Base-by-base conservation (phyloP, 495 filamentous ascomycete species). In the Aspergillus diversus region DNA sequence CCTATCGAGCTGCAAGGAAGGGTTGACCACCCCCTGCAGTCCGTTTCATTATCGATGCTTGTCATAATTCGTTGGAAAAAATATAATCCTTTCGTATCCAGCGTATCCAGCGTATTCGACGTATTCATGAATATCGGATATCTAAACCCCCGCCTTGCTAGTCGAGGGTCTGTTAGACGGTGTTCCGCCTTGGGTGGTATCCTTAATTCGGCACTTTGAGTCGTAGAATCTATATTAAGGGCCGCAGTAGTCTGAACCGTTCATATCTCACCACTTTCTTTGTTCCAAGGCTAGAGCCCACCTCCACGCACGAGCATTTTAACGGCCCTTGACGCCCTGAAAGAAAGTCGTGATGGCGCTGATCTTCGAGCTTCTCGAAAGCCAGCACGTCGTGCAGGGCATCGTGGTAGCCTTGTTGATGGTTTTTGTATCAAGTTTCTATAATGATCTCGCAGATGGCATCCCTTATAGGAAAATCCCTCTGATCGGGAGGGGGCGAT, bases 391-490 rank as follows among this genome's bases (percentile, higher is more conserved):
- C 7, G 42, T 66, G 34, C 64, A 71, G 52, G 63, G 68, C 8
- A 3, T 69, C 1, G 60, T 56, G 39, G 57, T 71, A 1, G 72
- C 60, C 11, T 47, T 77, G n/a, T 0, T 72, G 11, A 42, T 63
- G 5, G 15, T 71, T 0, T 60, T 76, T 3, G 54, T 71, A 7
- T 68, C 69, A 8, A 70, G 58, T n/a, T 63, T 71, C 50, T 76
- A 69, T 66, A 53, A 58, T 9, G 75, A 73, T 54, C 13, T 75
- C 1, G 42, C 63, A 4, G 67, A 75, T 51, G 72, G 73, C 43
- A 65, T 77, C 31, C 73, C 72, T 2, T 66, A 74, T 46, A 32
- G 61, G 27, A 63, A 66, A 7, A 63, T 76, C 16, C 75, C 72
- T 7, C 37, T 77, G 17, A 62, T 77, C 4, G 75, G 75, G 8